Evolutionary conservation across 2,329 filamentous ascomycete genomes (phyloP).

Genomic region (Fusarium mangiferae): DNA sequence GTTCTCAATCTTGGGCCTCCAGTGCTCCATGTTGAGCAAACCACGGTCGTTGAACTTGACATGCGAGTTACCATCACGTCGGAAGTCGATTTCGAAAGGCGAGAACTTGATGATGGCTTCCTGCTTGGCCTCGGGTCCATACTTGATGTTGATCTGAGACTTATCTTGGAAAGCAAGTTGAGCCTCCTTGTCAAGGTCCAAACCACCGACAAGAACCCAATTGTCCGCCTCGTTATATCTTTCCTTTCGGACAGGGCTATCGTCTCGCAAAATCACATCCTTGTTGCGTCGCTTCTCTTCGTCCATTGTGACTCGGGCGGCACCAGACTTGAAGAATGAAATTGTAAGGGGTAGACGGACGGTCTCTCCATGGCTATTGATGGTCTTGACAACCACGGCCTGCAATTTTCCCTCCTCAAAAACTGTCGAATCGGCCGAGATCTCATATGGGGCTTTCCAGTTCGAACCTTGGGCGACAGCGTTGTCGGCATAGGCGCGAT

Average conservation of each 20-base stretch:
- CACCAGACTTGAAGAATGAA: conserved; percentile 89
- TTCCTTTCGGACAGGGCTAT: conserved; percentile 87
- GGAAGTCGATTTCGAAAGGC: conserved; percentile 88
- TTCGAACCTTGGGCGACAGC: conserved; percentile 70
- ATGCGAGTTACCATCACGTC: conserved; percentile 82
- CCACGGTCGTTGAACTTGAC: conserved; percentile 92
- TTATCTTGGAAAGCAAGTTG: conserved; percentile 73
- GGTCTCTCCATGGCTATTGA: conserved; percentile 70
- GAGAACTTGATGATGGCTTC: conserved; percentile 85
- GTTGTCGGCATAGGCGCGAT: conserved; percentile 87
- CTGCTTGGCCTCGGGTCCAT: conserved; percentile 79
- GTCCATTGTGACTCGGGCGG: conserved; percentile 87
- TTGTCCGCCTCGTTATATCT: conserved; percentile 92
- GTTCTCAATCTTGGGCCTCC: conserved; percentile 85
- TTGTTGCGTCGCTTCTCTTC: conserved; percentile 91
- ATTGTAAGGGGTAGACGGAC: conserved; percentile 85
- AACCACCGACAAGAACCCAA: conserved; percentile 86
- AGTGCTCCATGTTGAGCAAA: conserved; percentile 93
- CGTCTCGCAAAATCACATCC: conserved; percentile 86
- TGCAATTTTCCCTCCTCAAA: conserved; percentile 84
- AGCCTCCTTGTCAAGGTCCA: conserved; percentile 77
- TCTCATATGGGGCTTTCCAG: conserved; percentile 84
- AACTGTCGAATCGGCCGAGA: conserved; percentile 76
- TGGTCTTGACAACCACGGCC: conserved; percentile 83
- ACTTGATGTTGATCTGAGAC: conserved; percentile 77